phyloP scores from a whole-genome alignment of 805 yeast species.

The Myxozyma lipomycoides region DNA sequence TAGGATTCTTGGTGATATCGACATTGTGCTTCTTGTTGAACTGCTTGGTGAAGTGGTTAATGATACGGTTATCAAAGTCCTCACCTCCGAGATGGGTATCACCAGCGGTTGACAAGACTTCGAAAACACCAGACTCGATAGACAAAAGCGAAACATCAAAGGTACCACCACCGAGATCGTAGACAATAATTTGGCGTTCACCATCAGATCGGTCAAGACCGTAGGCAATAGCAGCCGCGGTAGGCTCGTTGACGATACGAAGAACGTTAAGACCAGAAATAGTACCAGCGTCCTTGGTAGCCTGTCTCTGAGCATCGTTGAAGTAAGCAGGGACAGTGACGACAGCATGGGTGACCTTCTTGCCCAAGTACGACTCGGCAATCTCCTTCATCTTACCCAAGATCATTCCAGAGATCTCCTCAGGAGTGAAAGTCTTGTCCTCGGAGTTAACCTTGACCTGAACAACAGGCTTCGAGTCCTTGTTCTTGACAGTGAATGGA shows the following conservation, averaged over 20 bases:
- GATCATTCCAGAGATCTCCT: conserved; percentile 91
- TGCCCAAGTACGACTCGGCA: conserved; percentile 87
- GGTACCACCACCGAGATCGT: conserved; percentile 98
- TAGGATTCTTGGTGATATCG: conserved; percentile 74
- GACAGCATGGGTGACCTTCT: conserved; percentile 83
- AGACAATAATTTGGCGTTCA: conserved; percentile 78
- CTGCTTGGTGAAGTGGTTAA: conserved; percentile 85
- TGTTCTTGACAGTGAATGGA: conserved; percentile 76
- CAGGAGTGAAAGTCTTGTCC: conserved; percentile 83
- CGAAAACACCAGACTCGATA: conserved; percentile 94
- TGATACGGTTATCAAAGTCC: conserved; percentile 96
- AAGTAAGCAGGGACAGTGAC: conserved; percentile 96
- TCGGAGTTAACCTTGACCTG: conserved; percentile 85
- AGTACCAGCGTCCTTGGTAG: conserved; percentile 95
- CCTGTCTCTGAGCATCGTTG: conserved; percentile 97
- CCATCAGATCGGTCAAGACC: conserved; percentile 68
- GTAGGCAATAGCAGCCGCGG: conserved; percentile 98
- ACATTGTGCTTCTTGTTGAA: conserved; percentile 92
- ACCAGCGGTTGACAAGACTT: conserved; percentile 91
- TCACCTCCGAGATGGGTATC: conserved; percentile 97
- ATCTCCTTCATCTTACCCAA: conserved; percentile 89
- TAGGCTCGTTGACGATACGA: conserved; percentile 94
- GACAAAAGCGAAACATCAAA: conserved; percentile 92
- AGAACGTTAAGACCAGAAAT: conserved; percentile 93
- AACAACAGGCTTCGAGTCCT: conserved; percentile 81